Base-by-base conservation (phyloP, 768 basidiomycete species). In the Leccinum longicurvipes region DNA sequence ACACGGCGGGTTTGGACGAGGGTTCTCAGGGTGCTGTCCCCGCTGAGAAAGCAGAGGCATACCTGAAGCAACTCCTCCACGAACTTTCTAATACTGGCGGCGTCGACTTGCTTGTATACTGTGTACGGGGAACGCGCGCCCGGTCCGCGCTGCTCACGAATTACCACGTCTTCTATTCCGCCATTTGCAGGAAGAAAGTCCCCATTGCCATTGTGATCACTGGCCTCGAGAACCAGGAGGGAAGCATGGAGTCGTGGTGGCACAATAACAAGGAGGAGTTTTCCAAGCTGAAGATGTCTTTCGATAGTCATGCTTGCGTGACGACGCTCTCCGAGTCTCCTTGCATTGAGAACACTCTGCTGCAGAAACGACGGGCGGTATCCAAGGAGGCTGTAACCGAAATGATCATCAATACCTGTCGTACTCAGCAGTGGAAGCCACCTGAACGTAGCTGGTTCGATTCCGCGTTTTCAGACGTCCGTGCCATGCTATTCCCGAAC, bases 121-220 rank as follows among this genome's bases (percentile, higher is more conserved):
- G 72, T 44, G 72, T 77, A 59, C 72, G 73, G 6, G 74, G 70
- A n/a, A 70, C 77, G 14, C 65, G 75, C 55, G 67, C 77, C 53
- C 66, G 63, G 48, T 65, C 69, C 23, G 61, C 69, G 2, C 55
- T 71, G 28, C 64, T 70, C 42, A 67, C 70, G 41, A 79, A 77
- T 48, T 79, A 76, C 66, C 63, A 65, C 29, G 57, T 77, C 28
- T 75, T 77, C 57, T 64, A 69, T 23, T 69, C 77, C 7, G 70
- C 74, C 10, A 72, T 79, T 29, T 79, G 77, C 56, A 67, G 65
- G 48, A 59, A 60, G 46, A 60, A 67, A 19, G 77, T 79, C 4
- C 78, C 77, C 3, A 72, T 74, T 27, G 66, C 70, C 4, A 55
- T 79, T 41, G 74, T 70, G 4, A 59, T 78, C n/a, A 78, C 76